phyloP scores from a whole-genome alignment of 2,329 filamentous ascomycete species.

The Xylaria sp. region DNA sequence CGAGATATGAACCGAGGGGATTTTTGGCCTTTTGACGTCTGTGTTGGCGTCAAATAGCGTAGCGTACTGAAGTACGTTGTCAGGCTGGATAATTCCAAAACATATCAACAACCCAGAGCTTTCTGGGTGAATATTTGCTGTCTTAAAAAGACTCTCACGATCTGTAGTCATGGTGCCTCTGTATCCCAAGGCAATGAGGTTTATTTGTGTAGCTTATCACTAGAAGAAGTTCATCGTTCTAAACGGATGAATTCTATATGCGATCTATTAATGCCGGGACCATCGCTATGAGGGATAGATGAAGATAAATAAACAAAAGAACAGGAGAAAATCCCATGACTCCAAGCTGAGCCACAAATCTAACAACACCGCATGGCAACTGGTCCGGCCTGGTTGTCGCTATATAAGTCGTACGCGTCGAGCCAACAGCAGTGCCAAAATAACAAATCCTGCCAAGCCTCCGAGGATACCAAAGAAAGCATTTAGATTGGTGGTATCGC shows the following conservation, averaged over 20 bases:
- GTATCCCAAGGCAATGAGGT: not conserved
- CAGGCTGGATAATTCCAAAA: not conserved
- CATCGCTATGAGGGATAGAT: conserved; percentile 9
- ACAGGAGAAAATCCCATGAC: conserved; percentile 18
- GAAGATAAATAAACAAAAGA: not conserved
- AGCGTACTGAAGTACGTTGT: no score
- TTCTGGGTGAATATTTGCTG: not conserved
- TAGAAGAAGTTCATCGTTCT: not conserved
- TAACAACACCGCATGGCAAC: not conserved
- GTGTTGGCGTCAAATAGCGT: no score
- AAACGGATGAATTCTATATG: conserved; percentile 6
- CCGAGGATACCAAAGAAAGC: conserved; percentile 73
- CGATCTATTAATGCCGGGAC: conserved; percentile 14
- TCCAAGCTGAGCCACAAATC: not conserved
- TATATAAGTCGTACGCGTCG: conserved; percentile 60
- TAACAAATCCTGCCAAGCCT: conserved; percentile 65
- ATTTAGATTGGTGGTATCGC: conserved; percentile 55
- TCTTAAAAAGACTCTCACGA: not conserved
- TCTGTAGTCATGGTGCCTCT: no score
- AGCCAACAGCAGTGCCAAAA: conserved; percentile 59
- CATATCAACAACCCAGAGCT: not conserved
- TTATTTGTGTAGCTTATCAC: not conserved
- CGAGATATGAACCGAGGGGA: not conserved
- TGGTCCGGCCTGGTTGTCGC: not conserved
- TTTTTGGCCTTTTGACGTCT: no score